Base-by-base conservation (phyloP, 768 basidiomycete genomes). In the Boletus rex-veris region DNA sequence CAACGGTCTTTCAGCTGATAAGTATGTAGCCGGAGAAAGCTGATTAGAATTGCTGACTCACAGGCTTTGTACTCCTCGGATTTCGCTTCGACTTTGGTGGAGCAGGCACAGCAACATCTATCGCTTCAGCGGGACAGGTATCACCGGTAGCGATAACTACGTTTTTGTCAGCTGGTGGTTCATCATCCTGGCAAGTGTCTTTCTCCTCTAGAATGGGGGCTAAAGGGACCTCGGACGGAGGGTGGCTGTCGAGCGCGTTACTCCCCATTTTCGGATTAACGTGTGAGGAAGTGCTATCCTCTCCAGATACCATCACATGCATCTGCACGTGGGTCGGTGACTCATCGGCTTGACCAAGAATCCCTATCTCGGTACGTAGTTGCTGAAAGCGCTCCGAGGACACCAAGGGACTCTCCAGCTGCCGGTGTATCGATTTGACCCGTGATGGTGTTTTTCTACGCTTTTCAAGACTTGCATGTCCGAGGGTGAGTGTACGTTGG, bases 381-480 rank as follows among this genome's bases (percentile, higher is more conserved):
- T 50, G 58, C n/a, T 58, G 19, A 19, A 63, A 38, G 33, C 65
- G 68, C 51, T 71, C 68, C 57, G 63, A 59, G 65, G 70, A 65
- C 15, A 65, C 50, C 18, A 58, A 28, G 19, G 67, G 58, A 15
- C 28, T 49, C 12, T 53, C 48, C 26, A 36, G 14, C 8, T 36
- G 48, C 39, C 52, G 45, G 16, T 26, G 30, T 31, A 46, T 28
- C 45, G 46, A 52, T 2, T 45, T 48, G 33, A 21, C 6, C 5
- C 38, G 52, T 15, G 47, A 49, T 7, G 55, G 58, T 0, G 59
- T 54, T 28, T 44, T 48, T 33, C 38, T 58, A 5, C n/a, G 24
- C 37, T 65, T 67, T 31, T 46, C n/a, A 43, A 52, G 59, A 37
- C 58, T 61, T 35, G 33, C 42, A 49, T 38, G 50, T 51, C 56